These are phyloP conservation scores for Fusarium ramigenum DNA, from an alignment of 2,329 filamentous ascomycete species.

Conservation along the genomic window DNA sequence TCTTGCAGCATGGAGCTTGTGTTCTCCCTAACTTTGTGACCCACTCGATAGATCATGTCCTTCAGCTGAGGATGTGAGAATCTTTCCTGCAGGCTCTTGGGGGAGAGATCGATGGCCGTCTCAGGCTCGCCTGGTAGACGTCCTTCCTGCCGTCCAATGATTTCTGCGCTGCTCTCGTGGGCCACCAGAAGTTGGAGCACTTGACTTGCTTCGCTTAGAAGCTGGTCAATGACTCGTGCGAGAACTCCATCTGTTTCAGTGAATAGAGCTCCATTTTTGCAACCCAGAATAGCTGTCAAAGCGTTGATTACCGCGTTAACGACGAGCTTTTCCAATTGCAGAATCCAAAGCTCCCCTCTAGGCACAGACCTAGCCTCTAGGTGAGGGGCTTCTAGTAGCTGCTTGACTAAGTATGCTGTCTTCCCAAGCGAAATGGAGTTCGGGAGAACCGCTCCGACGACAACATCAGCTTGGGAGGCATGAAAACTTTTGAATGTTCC, in stretches of 20 bases:
- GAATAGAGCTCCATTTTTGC: constrained; percentile 81
- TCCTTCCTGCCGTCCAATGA: constrained; percentile 45
- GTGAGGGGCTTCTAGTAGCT: constrained; percentile 54
- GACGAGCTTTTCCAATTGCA: constrained; percentile 88
- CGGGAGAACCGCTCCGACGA: constrained; percentile 57
- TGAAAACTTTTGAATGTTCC: constrained; percentile 63
- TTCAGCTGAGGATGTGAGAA: constrained; percentile 56
- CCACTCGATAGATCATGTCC: constrained; percentile 58
- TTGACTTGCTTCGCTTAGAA: constrained; percentile 78
- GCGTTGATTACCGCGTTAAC: constrained; percentile 86
- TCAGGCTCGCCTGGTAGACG: background rate
- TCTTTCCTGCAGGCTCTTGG: constrained; percentile 46
- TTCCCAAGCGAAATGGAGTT: constrained; percentile 30
- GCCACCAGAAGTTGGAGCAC: constrained; percentile 77
- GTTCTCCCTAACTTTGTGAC: constrained; percentile 61
- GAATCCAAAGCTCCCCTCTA: constrained; percentile 58
- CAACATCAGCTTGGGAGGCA: constrained; percentile 59
- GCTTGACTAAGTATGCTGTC: constrained; percentile 52
- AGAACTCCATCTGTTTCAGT: constrained; percentile 61
- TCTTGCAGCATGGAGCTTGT: constrained; percentile 72
- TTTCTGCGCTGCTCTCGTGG: constrained; percentile 58
- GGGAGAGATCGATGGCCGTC: constrained; percentile 22
- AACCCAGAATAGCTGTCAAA: constrained; percentile 80
- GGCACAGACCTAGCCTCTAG: constrained; percentile 54
- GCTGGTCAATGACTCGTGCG: constrained; percentile 69